These are phyloP conservation scores for Primulina eburnea DNA, from an alignment of 257 asterid genomes.

Conservation along the genomic window DNA sequence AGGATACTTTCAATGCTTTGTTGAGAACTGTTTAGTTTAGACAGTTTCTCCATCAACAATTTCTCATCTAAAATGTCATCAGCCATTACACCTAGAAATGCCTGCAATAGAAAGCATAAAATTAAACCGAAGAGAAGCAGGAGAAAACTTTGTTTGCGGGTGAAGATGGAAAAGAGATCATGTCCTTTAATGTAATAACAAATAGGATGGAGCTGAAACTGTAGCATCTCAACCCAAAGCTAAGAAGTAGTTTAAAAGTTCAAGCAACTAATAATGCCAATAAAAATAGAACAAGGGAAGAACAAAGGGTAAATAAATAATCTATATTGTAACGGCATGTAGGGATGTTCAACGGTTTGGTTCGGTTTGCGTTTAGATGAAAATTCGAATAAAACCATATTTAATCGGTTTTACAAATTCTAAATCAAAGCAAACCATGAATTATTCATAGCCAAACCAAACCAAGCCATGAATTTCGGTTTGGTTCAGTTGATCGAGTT, in stretches of 20 bases:
- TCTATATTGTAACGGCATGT: neutral
- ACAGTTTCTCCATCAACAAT: constrained; percentile 67
- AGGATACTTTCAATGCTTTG: constrained; percentile 98
- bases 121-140: constrained; percentile 4
- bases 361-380: too few species aligned
- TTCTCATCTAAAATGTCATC: constrained; percentile 62
- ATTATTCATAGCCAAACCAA: too few species aligned
- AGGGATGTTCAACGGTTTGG: too few species aligned
- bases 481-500: too few species aligned
- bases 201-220: neutral
- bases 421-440: too few species aligned
- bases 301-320: neutral
- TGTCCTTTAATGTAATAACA: constrained; percentile 1
- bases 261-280: neutral
- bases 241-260: neutral
- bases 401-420: too few species aligned
- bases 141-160: neutral
- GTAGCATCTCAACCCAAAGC: neutral
- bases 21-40: constrained; percentile 89
- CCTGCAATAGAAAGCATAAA: constrained; percentile 34
- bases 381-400: too few species aligned
- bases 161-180: neutral
- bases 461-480: too few species aligned
- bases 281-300: neutral
- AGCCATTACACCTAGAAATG: constrained; percentile 41